Evolutionary conservation across 2,329 filamentous ascomycete genomes (phyloP).

Genomic region (Albifimbria verrucaria): DNA sequence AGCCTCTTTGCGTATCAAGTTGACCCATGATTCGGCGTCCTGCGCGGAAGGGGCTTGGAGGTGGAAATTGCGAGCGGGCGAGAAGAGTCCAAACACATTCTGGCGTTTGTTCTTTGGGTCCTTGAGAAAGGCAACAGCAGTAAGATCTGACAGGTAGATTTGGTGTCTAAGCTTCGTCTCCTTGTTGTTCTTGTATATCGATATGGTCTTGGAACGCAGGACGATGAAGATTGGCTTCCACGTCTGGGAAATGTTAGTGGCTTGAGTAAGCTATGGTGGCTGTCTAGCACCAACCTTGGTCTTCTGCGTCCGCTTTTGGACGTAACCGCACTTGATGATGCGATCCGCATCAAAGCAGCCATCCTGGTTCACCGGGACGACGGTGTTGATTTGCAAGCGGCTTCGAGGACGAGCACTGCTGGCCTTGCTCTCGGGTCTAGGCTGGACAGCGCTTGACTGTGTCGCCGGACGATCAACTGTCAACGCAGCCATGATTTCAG

Average conservation of each 20-base stretch:
- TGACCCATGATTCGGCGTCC: slow-evolving; percentile 85
- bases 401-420: slow-evolving; percentile 16
- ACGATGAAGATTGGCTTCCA: slow-evolving; percentile 93
- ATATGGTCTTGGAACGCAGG: slow-evolving; percentile 83
- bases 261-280: slow-evolving; percentile 1
- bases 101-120: slow-evolving; percentile 84
- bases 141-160: slow-evolving; percentile 83
- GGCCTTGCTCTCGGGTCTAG: neutral
- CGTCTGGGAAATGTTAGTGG: slow-evolving; percentile 49
- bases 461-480: neutral
- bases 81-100: slow-evolving; percentile 90
- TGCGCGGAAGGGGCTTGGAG: slow-evolving; percentile 71
- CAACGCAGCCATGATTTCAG: neutral
- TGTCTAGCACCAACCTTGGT: slow-evolving; percentile 65
- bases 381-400: slow-evolving; percentile 51
- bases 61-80: slow-evolving; percentile 86
- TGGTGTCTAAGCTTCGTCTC: slow-evolving; percentile 88
- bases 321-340: slow-evolving; percentile 83
- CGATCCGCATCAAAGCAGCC: slow-evolving; percentile 96
- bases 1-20: slow-evolving; percentile 73
- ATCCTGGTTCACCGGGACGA: slow-evolving; percentile 88
- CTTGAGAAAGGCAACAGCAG: slow-evolving; percentile 82
- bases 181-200: slow-evolving; percentile 87
- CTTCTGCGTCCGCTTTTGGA: slow-evolving; percentile 86
- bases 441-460: neutral